Evolutionary conservation across 176 grass and related monocot genomes (phyloP).

Genomic region (Musa itinerans): DNA sequence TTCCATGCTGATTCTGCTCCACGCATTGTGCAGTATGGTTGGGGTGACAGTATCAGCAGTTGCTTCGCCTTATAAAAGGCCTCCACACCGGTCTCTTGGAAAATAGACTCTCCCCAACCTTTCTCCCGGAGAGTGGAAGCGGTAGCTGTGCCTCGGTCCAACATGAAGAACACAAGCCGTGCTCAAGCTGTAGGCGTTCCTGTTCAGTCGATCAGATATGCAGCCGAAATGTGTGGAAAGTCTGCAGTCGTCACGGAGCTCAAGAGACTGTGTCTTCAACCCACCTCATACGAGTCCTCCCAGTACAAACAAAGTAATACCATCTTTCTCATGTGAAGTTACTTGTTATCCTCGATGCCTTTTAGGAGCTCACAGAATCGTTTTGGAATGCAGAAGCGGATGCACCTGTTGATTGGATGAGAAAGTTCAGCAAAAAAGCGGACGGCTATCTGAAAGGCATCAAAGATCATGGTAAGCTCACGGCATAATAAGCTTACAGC

Average conservation of each 20-base stretch:
- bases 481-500: too few species aligned
- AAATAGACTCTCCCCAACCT: not conserved
- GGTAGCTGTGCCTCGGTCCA: not conserved
- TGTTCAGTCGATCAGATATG: conserved; percentile 45
- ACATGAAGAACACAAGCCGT: conserved; percentile 30
- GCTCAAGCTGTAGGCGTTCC: conserved; percentile 66
- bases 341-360: not conserved
- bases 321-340: conserved; percentile 1
- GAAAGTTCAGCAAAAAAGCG: conserved; percentile 44
- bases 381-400: conserved; percentile 20
- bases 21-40: too few species aligned
- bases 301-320: conserved; percentile 30
- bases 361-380: conserved; percentile 4
- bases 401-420: conserved; percentile 22
- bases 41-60: not conserved
- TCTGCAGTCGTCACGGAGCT: conserved; percentile 21
- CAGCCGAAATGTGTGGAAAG: conserved; percentile 31
- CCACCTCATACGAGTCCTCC: conserved; percentile 15
- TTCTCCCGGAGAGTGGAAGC: not conserved
- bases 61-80: not conserved
- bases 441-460: conserved; percentile 54
- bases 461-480: conserved; percentile 60
- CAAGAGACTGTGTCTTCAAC: conserved; percentile 1
- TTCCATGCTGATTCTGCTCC: not conserved
- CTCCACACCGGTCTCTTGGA: not conserved